These are phyloP conservation scores for Collybia sp. DNA, from an alignment of 768 basidiomycete genomes.

Conservation along the genomic window DNA sequence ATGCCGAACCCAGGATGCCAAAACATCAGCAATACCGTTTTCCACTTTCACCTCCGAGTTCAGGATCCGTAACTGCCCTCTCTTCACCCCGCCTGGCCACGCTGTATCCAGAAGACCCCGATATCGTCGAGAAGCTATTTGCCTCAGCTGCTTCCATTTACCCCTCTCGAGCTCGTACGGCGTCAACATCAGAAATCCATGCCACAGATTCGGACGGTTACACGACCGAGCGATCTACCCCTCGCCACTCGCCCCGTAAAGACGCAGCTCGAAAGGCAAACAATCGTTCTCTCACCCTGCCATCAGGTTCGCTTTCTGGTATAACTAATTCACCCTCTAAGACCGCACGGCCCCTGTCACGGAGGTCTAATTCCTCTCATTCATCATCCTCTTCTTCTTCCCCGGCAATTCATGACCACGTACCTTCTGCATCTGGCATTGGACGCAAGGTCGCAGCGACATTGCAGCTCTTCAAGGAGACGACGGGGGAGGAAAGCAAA, in stretches of 20 bases:
- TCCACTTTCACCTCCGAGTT: slow-evolving; percentile 44
- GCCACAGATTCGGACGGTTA: slow-evolving; percentile 40
- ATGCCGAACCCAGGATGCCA: slow-evolving; percentile 12
- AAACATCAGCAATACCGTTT: slow-evolving; percentile 29
- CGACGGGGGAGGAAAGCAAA: slow-evolving; percentile 35
- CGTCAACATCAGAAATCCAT: slow-evolving; percentile 20
- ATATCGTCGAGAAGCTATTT: slow-evolving; percentile 15
- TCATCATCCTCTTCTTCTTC: slow-evolving; percentile 28
- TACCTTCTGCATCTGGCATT: slow-evolving; percentile 40
- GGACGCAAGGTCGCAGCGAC: slow-evolving; percentile 83
- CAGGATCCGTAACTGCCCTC: slow-evolving; percentile 32
- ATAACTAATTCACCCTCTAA: slow-evolving; percentile 22
- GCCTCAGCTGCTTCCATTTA: slow-evolving; percentile 21
- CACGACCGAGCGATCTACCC: slow-evolving; percentile 35
- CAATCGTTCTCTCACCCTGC: slow-evolving; percentile 23
- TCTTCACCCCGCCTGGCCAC: slow-evolving; percentile 31
- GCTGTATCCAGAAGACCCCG: slow-evolving; percentile 18
- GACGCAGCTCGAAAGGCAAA: slow-evolving; percentile 13
- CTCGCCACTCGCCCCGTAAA: slow-evolving; percentile 15
- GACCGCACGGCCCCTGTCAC: slow-evolving; percentile 23
- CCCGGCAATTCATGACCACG: slow-evolving; percentile 22
- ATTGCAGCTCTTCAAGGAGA: slow-evolving; percentile 79
- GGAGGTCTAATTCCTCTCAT: slow-evolving; percentile 28
- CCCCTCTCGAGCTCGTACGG: slow-evolving; percentile 17
- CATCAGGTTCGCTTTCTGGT: not conserved